Evolutionary conservation across 2,329 filamentous ascomycete genomes (phyloP).

Genomic region (Fusarium sp.): DNA sequence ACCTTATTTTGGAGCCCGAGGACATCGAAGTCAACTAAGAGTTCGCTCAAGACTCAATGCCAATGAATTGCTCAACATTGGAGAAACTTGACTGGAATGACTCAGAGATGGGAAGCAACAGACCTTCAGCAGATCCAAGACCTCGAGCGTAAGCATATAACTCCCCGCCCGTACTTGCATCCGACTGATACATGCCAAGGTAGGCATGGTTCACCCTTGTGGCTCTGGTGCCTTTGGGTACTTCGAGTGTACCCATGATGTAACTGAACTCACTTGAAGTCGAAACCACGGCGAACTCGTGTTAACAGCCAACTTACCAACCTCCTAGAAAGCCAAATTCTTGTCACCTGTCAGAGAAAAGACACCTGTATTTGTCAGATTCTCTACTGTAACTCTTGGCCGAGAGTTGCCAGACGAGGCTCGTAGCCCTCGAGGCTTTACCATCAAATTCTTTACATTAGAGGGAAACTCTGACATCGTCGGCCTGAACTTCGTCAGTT

Average conservation of each 20-base stretch:
- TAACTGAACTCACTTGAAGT: neutral
- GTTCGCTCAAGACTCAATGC: neutral
- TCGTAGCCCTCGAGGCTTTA: no score
- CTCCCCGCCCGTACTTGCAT: no score
- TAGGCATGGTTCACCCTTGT: neutral
- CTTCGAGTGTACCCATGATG: neutral
- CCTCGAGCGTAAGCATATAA: neutral
- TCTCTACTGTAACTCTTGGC: no score
- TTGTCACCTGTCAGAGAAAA: no score
- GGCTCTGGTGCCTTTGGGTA: conserved; percentile 8
- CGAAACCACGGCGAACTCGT: no score
- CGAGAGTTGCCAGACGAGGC: no score
- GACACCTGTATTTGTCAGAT: no score
- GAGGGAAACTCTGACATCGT: neutral
- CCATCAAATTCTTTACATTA: no score
- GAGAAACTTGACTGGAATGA: neutral
- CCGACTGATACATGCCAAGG: no score
- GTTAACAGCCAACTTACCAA: neutral
- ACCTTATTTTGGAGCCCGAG: neutral
- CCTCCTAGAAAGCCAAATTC: no score
- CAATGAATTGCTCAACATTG: neutral
- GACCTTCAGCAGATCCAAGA: conserved; percentile 9
- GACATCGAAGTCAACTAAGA: neutral
- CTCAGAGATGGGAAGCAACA: neutral
- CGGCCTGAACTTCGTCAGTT: neutral